Conservation (phyloP, 176 grass and related monocot genomes). For the Zea luxurians region DNA sequence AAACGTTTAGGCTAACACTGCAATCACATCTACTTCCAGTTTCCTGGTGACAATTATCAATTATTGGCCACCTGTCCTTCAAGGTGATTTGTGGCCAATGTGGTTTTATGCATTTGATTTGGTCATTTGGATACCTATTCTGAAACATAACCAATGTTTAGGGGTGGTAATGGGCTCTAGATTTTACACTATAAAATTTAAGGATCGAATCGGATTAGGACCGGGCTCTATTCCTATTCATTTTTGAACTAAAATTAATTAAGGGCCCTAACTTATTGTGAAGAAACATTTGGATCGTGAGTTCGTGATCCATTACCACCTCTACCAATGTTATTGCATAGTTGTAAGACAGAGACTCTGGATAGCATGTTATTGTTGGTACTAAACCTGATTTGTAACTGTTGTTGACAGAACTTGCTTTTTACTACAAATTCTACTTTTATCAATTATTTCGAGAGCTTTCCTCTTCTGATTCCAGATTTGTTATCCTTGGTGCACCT, state of each 20-base stretch:
- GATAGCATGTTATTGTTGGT: constrained; percentile 15
- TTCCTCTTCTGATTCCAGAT: background rate
- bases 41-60: background rate
- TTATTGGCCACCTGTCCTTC: background rate
- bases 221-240: too few species aligned
- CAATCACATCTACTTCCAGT: background rate
- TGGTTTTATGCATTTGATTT: constrained; percentile 8
- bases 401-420: background rate
- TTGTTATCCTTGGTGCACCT: background rate
- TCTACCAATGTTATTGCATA: too few species aligned
- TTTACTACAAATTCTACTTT: background rate
- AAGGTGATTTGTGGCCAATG: background rate
- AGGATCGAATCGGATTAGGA: too few species aligned
- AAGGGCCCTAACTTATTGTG: too few species aligned
- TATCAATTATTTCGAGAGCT: background rate
- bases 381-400: background rate
- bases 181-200: too few species aligned
- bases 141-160: background rate
- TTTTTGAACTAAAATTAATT: too few species aligned
- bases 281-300: too few species aligned
- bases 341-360: too few species aligned
- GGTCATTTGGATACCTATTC: background rate
- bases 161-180: too few species aligned
- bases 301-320: too few species aligned
- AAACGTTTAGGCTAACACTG: too few species aligned